phyloP scores from a whole-genome alignment of 2,329 filamentous ascomycete species.

The Magnaporthales sp. region DNA sequence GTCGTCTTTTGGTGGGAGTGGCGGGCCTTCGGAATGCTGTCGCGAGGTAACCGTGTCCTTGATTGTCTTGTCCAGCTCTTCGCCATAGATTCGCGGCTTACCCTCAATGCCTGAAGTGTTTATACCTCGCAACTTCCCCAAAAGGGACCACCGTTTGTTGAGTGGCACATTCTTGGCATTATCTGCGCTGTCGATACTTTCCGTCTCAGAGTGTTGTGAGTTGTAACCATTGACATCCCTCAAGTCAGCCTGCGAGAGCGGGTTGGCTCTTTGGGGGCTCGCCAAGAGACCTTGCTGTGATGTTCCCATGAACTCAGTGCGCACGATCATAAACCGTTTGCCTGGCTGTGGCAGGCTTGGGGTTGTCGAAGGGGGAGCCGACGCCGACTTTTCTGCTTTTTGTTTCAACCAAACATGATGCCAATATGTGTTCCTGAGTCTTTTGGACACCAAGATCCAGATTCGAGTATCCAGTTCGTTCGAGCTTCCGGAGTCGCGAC shows the following conservation, averaged over 20 bases:
- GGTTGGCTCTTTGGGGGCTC: conserved; percentile 8
- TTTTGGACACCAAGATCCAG: conserved; percentile 55
- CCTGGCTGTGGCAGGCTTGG: conserved; percentile 81
- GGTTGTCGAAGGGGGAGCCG: conserved; percentile 59
- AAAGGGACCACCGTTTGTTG: conserved; percentile 54
- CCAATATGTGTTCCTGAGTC: conserved; percentile 66
- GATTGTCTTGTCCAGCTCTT: conserved; percentile 40
- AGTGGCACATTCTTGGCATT: conserved; percentile 23
- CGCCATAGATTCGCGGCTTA: conserved; percentile 24
- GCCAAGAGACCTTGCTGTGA: conserved; percentile 34
- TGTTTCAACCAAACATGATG: conserved; percentile 71
- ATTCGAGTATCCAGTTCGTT: conserved; percentile 60
- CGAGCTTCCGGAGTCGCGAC: conserved; percentile 61
- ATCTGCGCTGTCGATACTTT: conserved; percentile 11
- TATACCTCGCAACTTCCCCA: conserved; percentile 53
- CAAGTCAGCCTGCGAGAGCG: conserved; percentile 14
- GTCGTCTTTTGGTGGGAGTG: conserved; percentile 27
- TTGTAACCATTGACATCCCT: neutral
- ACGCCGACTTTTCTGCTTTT: conserved; percentile 47
- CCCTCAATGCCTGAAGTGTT: conserved; percentile 14
- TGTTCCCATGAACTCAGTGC: conserved; percentile 54
- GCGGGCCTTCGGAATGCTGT: conserved; percentile 12
- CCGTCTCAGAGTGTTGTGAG: neutral
- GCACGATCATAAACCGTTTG: conserved; percentile 80
- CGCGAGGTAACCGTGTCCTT: conserved; percentile 40